These are phyloP conservation scores for Silene coronaria DNA, from an alignment of 179 eudicot species.

Conservation along the genomic window DNA sequence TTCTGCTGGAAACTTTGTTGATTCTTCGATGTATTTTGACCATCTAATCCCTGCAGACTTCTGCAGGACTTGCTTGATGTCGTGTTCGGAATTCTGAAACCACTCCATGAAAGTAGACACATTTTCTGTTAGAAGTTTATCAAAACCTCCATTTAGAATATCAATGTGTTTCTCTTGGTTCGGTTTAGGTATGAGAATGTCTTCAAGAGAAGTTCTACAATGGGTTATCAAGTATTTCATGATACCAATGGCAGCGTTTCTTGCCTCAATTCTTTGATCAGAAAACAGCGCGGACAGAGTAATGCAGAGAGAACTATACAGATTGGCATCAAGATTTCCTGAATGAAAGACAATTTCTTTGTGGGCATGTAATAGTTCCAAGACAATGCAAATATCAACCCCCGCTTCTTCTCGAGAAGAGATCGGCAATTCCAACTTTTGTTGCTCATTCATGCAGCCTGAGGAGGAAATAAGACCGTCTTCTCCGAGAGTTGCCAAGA, in stretches of 20 bases:
- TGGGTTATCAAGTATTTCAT: conserved; percentile 70
- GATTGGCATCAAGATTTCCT: conserved; percentile 61
- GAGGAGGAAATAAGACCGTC: conserved; percentile 28
- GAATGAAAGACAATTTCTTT: conserved; percentile 72
- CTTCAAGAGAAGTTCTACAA: conserved; percentile 70
- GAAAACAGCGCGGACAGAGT: conserved; percentile 62
- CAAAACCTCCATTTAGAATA: conserved; percentile 79
- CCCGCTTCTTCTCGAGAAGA: conserved; percentile 40
- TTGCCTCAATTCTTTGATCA: conserved; percentile 49
- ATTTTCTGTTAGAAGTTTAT: conserved; percentile 65
- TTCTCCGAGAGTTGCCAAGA: conserved; percentile 57
- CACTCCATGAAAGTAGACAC: conserved; percentile 60
- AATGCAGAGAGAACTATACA: conserved; percentile 65
- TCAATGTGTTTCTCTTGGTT: conserved; percentile 53
- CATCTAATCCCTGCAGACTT: conserved; percentile 74
- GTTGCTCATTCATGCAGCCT: neutral
- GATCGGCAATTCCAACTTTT: neutral
- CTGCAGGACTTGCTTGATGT: conserved; percentile 61
- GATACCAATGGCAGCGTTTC: conserved; percentile 57
- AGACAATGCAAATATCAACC: conserved; percentile 54
- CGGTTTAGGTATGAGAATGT: conserved; percentile 64
- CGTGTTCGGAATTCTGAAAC: conserved; percentile 55
- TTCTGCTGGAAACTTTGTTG: conserved; percentile 62
- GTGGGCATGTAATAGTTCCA: conserved; percentile 78
- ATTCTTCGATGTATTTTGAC: conserved; percentile 70